These are phyloP conservation scores for Xylaria multiplex DNA, from an alignment of 2,329 filamentous ascomycete species.

Conservation along the genomic window DNA sequence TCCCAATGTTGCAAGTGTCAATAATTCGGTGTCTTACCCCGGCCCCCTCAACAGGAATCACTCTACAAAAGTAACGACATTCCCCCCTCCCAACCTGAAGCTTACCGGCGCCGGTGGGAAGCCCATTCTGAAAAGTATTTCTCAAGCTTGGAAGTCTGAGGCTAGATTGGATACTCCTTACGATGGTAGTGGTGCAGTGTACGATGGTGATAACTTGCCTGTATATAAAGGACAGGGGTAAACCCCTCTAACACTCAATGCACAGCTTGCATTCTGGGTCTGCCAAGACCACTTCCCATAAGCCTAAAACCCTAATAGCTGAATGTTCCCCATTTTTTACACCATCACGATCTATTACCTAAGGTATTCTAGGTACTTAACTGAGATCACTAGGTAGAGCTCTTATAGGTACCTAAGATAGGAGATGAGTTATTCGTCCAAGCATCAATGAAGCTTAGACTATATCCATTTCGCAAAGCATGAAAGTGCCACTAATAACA, in stretches of 20 bases:
- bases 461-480: neutral
- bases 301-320: neutral
- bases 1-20: conserved; percentile 48
- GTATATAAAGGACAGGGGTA: conserved; percentile 52
- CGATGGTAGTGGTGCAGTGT: conserved; percentile 56
- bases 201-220: conserved; percentile 55
- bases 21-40: conserved; percentile 56
- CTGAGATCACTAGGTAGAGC: too few species aligned
- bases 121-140: conserved; percentile 51
- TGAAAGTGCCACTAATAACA: neutral
- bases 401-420: too few species aligned
- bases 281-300: neutral
- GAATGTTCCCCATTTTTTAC: neutral
- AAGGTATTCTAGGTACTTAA: too few species aligned
- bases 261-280: neutral
- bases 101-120: conserved; percentile 56
- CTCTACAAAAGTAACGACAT: conserved; percentile 43
- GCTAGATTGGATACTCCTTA: conserved; percentile 54
- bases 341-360: too few species aligned
- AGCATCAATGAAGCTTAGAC: neutral
- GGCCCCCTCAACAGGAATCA: conserved; percentile 54
- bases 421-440: neutral
- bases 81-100: conserved; percentile 56
- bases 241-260: conserved; percentile 11
- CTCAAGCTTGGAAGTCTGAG: conserved; percentile 47